Evolutionary conservation across 441 rosid genomes (phyloP), one percentile per base, ranked within the genome.

Genomic region (Croton laevigatus): DNA sequence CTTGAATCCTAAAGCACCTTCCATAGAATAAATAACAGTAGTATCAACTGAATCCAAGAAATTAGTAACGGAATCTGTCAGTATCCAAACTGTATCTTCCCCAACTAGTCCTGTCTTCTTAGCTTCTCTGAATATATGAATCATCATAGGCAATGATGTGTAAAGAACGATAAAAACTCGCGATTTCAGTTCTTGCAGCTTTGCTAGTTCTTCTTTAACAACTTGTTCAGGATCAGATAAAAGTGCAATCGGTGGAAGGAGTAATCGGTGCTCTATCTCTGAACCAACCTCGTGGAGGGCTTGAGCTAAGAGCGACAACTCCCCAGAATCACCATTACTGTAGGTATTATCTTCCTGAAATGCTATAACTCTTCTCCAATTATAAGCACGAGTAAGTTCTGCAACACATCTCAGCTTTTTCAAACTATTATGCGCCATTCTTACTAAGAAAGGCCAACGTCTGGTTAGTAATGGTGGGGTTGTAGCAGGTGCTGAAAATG

Each of bases 1-100:
- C 71, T 79, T 80, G 74, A 87, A 69, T 59, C 86, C 88, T 22
- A 85, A 6, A 49, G 83, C 69, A 40, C 88, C 91, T 70, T 84
- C 76, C 82, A 82, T 78, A 12, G 82, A 76, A 61, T 77, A 65
- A 59, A 80, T 72, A 65, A 80, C 79, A 27, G 32, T 1, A 27
- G 32, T 27, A 27, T 27, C 32, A 27, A 27, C 32, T 27, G 32
- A 27, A 27, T 27, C 32, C 32, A 27, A 27, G 32, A 27, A 27
- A 27, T 27, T 27, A 27, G 32, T 27, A 27, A 27, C 32, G 2
- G 32, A 27, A 27, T 27, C 32, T 27, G 32, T 27, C 53, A 85
- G 62, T 42, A 88, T 27, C 32, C 32, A 27, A 27, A 27, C 32
- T 27, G 32, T 27, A 27, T 27, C 32, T 27, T 27, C 32, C 32